Conservation (phyloP, 257 asterid species). For the Penstemon eatonii region DNA sequence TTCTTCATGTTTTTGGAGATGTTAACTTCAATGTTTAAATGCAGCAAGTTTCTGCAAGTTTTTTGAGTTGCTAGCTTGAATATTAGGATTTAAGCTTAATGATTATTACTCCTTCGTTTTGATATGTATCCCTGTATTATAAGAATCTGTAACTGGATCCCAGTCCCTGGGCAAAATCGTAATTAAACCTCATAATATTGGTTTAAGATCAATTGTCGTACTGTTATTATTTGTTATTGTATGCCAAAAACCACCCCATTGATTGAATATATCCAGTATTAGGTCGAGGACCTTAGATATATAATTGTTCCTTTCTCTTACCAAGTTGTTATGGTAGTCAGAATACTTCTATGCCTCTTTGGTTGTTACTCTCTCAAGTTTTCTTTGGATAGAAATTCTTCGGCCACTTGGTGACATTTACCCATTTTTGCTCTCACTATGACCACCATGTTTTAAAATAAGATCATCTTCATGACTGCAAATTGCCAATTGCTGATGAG, state of each 20-base stretch:
- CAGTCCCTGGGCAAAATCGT: background rate
- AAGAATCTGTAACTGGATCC: background rate
- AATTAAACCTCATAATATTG: background rate
- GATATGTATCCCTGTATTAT: too few relatives aligned
- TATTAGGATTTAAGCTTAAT: too few relatives aligned
- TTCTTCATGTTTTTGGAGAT: background rate
- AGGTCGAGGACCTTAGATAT: background rate
- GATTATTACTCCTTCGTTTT: background rate
- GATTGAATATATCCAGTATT: background rate
- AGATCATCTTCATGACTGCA: conserved; percentile 20
- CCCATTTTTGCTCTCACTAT: background rate
- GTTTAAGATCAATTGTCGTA: background rate
- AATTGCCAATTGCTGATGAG: conserved; percentile 24
- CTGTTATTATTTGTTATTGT: background rate
- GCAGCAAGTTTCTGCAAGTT: too few relatives aligned
- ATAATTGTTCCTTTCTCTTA: background rate
- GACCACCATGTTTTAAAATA: conserved; percentile 17
- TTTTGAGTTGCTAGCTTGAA: too few relatives aligned
- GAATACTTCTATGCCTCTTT: background rate
- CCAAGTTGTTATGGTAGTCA: background rate
- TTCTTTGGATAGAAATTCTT: conserved; percentile 2
- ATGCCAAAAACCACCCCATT: background rate
- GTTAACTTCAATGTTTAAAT: background rate
- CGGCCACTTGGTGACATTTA: conserved; percentile 1
- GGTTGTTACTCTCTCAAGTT: conserved; percentile 7